Base-by-base conservation (phyloP, 495 filamentous ascomycete species). In the Penicillium fimorum region DNA sequence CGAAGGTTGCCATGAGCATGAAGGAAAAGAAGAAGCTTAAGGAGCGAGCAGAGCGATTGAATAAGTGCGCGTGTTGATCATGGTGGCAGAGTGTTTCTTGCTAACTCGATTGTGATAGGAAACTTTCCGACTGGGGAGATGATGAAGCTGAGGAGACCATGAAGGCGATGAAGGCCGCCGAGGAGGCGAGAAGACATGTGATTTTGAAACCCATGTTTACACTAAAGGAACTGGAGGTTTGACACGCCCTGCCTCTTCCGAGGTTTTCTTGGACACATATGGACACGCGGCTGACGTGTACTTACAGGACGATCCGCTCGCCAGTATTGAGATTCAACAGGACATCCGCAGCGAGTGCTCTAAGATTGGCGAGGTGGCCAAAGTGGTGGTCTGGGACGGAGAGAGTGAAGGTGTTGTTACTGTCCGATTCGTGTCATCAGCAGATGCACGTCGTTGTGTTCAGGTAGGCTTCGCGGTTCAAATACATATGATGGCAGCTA, bases 131-230 rank as follows among this genome's bases (percentile, higher is more conserved):
- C 71, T 97, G 93, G 93, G 84, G 87, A 70, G 92, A 96, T 60
- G 90, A 92, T 58, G 92, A 96, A 56, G 85, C 35, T 17, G 35
- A 38, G 35, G 5, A 17, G 2, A 8, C n/a, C n/a, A 9, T 17
- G 84, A 87, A 69, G 92, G 96, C 60, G 89, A 92, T 57, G 91
- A 96, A 57, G 85, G 72, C 76, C 13, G 64, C 69, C 1, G 56
- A 82, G 15, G 35, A 38, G n/a, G 35, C 35, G 15, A 5, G 35
- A 3, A 8, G n/a, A 38, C 75, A 90, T 3, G 92, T 97, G 17
- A 86, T 97, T 51, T 72, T 99, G 53, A 90, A 91, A 64, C 88
- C 96, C 68, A 95, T 96, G 90, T 99, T 99, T 70, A 96, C 91
- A 10, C 78, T 95, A 27, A 63, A 87, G 32, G 90, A 96, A 72